A percentile compares a stretch with the other conserved stretches of the same genome.
Evolutionary conservation across 169 alveolate species (phyloP).

Genomic region (Cryptosporidium andersoni): DNA sequence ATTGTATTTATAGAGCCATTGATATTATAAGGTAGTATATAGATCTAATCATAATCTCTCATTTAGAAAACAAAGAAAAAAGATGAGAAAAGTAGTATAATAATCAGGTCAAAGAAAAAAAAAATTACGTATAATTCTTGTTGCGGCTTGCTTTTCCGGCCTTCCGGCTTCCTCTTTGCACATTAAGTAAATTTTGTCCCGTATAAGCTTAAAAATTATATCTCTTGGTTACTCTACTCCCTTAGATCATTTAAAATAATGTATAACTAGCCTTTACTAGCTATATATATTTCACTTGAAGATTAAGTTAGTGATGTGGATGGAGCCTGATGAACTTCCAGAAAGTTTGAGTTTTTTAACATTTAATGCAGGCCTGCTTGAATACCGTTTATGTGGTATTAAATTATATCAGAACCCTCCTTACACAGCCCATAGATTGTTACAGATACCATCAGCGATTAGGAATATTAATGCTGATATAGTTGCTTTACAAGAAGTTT

Average conservation of each 20-base stretch:
- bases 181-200: not conserved
- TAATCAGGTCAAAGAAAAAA: too few species aligned
- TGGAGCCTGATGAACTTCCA: conserved; percentile 61
- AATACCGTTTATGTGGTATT: conserved; percentile 84
- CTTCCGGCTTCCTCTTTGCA: not conserved
- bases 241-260: too few species aligned
- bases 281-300: not conserved
- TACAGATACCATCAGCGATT: conserved; percentile 85
- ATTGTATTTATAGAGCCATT: too few species aligned
- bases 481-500: conserved; percentile 88
- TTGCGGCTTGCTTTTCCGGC: conserved; percentile 60
- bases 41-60: too few species aligned
- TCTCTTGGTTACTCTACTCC: too few species aligned
- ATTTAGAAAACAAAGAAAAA: too few species aligned
- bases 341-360: conserved; percentile 81
- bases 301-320: conserved; percentile 41
- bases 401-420: conserved; percentile 89
- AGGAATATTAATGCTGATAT: conserved; percentile 85
- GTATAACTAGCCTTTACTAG: too few species aligned
- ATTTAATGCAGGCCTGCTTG: conserved; percentile 88
- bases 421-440: conserved; percentile 83
- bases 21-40: too few species aligned
- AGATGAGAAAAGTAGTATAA: too few species aligned
- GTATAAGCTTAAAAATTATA: too few species aligned
- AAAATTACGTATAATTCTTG: too few species aligned